These are phyloP conservation scores for Fusarium chlamydosporum DNA, from an alignment of 2,329 filamentous ascomycete genomes.

Conservation along the genomic window DNA sequence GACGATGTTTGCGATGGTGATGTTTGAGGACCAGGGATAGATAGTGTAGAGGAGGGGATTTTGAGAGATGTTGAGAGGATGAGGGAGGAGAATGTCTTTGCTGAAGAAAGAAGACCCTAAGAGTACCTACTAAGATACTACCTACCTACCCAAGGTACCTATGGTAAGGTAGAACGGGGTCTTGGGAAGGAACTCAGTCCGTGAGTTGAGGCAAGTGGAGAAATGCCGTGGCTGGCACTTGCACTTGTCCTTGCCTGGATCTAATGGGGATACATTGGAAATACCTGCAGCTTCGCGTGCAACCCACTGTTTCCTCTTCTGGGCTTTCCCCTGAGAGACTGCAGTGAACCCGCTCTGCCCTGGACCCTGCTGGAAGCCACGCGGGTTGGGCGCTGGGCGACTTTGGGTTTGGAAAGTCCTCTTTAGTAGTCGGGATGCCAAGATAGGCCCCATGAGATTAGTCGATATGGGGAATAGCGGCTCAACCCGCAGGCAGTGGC, in stretches of 20 bases:
- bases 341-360: conserved; percentile 21
- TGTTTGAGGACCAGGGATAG: background rate
- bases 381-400: conserved; percentile 5
- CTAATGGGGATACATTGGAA: conserved; percentile 19
- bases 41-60: conserved; percentile 14
- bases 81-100: conserved; percentile 25
- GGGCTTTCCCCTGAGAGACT: conserved; percentile 36
- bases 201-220: conserved; percentile 31
- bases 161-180: conserved; percentile 7
- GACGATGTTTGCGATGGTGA: conserved; percentile 2
- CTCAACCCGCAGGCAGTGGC: conserved; percentile 32
- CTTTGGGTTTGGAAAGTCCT: conserved; percentile 17
- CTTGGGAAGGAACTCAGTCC: background rate
- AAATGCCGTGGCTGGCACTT: conserved; percentile 26
- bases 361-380: conserved; percentile 40
- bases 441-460: background rate
- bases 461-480: conserved; percentile 23
- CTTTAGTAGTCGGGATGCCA: conserved; percentile 3
- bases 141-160: no score
- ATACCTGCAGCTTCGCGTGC: conserved; percentile 12
- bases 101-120: conserved; percentile 9
- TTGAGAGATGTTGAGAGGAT: conserved; percentile 9
- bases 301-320: conserved; percentile 33
- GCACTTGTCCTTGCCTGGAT: background rate
- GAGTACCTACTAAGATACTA: background rate